Evolutionary conservation across 176 grass and related monocot species (phyloP), one percentile per base, ranked within the genome.

Genomic region (Typha latifolia): DNA sequence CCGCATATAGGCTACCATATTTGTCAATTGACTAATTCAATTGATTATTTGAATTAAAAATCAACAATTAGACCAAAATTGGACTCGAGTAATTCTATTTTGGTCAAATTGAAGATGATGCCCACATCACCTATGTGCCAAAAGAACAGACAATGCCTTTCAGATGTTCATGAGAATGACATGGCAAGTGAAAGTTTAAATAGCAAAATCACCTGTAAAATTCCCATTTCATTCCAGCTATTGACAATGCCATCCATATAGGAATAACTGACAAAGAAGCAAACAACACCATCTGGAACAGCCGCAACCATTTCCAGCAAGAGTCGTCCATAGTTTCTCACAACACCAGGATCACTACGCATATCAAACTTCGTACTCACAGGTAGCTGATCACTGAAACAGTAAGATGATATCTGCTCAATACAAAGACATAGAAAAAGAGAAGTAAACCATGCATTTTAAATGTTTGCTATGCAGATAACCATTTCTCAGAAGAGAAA

Each of bases 221-320:
- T 97, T 68, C 88, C 88, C 93, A 92, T 97, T 79, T 92, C 93
- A 3, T 92, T 89, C 93, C 88, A 97, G 49, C 88, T 92, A 71
- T 97, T 89, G 47, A 97, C 85, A 78, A 97, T 97, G 50, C 88
- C 93, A 80, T 97, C 93, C 93, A 97, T 97, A 82, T 97, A 97
- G 20, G 85, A 92, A 52, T 97, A 97, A 74, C 93, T 97, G 49
- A 97, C 93, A 80, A 97, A 97, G 53, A 97, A 92, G 16, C 93
- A 97, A 66, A 97, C 93, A 50, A 97, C 82, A 67, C 93, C 93
- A 80, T 97, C 93, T 68, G 88, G 93, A 53, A 97, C 85, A 65
- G 93, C 78, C 69, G 85, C 77, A 78, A 87, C 75, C 93, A 97
- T 97, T 84, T 97, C 93, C 0, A 97, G 78, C 73, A 97, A 79